phyloP scores from a whole-genome alignment of 176 grass and related monocot species.

The Carex myosuroides region DNA sequence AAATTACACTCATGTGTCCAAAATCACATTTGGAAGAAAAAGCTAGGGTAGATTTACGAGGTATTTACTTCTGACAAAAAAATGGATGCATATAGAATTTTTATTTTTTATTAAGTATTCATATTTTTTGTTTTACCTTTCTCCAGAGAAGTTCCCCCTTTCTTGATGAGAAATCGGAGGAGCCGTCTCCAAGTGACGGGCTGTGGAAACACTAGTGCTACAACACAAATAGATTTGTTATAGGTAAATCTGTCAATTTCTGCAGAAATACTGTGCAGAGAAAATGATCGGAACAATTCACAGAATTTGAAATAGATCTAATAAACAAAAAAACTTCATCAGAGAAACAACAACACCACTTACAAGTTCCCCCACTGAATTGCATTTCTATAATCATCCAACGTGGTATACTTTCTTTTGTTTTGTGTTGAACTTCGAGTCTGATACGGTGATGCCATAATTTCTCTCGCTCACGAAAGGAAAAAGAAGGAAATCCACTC shows the following conservation, averaged over 20 bases:
- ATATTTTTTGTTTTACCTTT: not conserved
- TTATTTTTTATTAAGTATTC: not conserved
- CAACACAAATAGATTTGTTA: slow-evolving; percentile 4
- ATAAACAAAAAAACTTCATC: not conserved
- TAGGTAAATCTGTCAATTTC: not conserved
- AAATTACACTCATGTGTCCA: not conserved
- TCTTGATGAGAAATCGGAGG: not conserved
- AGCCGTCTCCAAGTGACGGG: not conserved
- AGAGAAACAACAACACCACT: not conserved
- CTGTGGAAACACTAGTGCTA: not conserved
- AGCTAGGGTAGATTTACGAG: not conserved
- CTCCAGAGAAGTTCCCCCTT: not conserved
- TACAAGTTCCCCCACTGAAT: slow-evolving; percentile 1
- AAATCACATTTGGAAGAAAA: not conserved
- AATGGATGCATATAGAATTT: not conserved
- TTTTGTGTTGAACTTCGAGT: not conserved
- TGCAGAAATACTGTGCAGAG: not conserved
- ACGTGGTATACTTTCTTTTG: not conserved
- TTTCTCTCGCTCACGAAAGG: not conserved
- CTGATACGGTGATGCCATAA: not conserved
- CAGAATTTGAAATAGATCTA: not conserved
- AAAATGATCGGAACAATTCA: not conserved
- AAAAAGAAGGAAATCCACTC: not conserved
- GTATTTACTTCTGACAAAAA: not conserved
- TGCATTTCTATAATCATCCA: not conserved